Evolutionary conservation across 1,284 basidiomycete genomes (phyloP).

Genomic region (Ceratobasidium sp.): DNA sequence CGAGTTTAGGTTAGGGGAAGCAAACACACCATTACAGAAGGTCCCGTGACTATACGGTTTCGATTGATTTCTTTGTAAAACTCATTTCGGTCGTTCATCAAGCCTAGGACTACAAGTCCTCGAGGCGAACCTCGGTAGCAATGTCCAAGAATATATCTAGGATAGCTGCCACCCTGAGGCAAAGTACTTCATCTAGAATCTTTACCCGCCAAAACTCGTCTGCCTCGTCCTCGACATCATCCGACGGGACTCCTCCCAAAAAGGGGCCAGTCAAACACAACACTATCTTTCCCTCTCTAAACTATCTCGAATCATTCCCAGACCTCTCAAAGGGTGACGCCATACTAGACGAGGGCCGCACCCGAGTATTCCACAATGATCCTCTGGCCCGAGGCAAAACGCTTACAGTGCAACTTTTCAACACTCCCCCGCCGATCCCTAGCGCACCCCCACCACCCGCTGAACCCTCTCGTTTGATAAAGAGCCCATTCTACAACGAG

Average conservation of each 20-base stretch:
- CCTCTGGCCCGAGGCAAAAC: constrained; percentile 22
- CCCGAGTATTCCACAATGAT: constrained; percentile 14
- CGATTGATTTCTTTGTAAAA: not conserved
- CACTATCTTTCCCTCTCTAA: constrained; percentile 35
- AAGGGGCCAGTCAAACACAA: constrained; percentile 33
- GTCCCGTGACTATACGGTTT: constrained; percentile 10
- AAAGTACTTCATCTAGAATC: not conserved
- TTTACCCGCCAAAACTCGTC: constrained; percentile 27
- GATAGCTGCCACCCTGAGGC: not conserved
- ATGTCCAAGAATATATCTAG: constrained; percentile 26
- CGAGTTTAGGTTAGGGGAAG: not conserved
- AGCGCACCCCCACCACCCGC: constrained; percentile 47
- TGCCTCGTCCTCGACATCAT: constrained; percentile 6
- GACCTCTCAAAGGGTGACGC: constrained; percentile 26
- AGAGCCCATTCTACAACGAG: constrained; percentile 41
- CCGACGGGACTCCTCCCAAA: not conserved
- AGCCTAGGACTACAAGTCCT: not conserved
- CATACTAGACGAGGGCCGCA: constrained; percentile 36
- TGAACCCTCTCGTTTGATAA: constrained; percentile 38
- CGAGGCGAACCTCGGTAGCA: not conserved
- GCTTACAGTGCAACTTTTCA: constrained; percentile 33
- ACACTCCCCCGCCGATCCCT: constrained; percentile 39
- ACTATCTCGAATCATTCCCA: constrained; percentile 36
- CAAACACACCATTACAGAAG: not conserved
- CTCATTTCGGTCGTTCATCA: not conserved